A percentile compares a stretch with the other conserved stretches of the same genome.
Conservation (phyloP, 202 grass and related monocot genomes). For the Elaeis oleifera region DNA sequence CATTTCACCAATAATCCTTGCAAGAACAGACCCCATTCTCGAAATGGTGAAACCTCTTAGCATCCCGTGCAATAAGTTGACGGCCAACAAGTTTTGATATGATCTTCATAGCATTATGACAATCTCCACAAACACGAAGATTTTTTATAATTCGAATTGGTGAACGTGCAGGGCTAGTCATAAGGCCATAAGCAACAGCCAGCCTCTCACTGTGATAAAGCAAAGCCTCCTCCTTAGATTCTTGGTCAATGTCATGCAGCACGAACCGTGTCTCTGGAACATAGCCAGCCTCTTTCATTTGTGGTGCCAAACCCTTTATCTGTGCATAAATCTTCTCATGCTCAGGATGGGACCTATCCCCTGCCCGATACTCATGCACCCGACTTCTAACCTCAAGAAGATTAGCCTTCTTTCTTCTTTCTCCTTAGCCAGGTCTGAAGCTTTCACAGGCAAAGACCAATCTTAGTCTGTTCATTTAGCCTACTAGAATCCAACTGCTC, state of each 20-base stretch:
- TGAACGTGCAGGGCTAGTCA: slow-evolving; percentile 53
- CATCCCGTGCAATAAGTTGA: slow-evolving; percentile 73
- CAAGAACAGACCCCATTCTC: slow-evolving; percentile 87
- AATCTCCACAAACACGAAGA: slow-evolving; percentile 82
- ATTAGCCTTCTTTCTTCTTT: slow-evolving; percentile 64
- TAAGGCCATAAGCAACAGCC: slow-evolving; percentile 69
- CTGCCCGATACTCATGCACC: slow-evolving; percentile 73
- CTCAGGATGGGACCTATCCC: slow-evolving; percentile 82
- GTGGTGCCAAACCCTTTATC: slow-evolving; percentile 61
- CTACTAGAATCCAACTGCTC: slow-evolving; percentile 49
- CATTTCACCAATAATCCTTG: slow-evolving; percentile 85
- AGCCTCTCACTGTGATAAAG: slow-evolving; percentile 86
- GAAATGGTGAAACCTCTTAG: slow-evolving; percentile 92
- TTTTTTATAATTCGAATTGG: slow-evolving; percentile 83
- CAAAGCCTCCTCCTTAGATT: slow-evolving; percentile 93
- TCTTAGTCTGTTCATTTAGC: slow-evolving; percentile 62
- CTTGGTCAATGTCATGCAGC: slow-evolving; percentile 86
- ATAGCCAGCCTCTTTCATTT: slow-evolving; percentile 95
- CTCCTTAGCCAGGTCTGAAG: slow-evolving; percentile 71
- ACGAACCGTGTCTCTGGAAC: slow-evolving; percentile 59
- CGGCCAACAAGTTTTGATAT: slow-evolving; percentile 77
- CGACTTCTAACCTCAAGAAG: slow-evolving; percentile 48
- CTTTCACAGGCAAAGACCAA: slow-evolving; percentile 63
- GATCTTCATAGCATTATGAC: slow-evolving; percentile 83
- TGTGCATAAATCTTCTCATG: slow-evolving; percentile 75